phyloP scores from a whole-genome alignment of 2,329 filamentous ascomycete species.

The Trichoderma arundinaceum region DNA sequence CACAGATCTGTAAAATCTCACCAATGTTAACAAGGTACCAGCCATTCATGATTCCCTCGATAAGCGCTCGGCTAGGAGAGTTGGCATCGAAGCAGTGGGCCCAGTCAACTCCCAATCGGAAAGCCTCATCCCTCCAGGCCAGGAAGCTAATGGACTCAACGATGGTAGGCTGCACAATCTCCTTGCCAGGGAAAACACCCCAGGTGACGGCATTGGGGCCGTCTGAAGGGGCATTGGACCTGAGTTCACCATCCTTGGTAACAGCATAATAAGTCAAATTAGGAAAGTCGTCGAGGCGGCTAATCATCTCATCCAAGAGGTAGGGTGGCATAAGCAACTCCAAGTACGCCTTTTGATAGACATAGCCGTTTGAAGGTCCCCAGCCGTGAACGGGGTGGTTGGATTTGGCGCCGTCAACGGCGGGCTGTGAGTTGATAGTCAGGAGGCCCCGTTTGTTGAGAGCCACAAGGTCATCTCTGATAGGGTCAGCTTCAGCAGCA shows the following conservation, averaged over 20 bases:
- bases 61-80: slow-evolving; percentile 77
- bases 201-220: slow-evolving; percentile 98
- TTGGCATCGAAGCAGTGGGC: slow-evolving; percentile 82
- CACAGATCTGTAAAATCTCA: slow-evolving; percentile 44
- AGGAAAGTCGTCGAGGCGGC: slow-evolving; percentile 75
- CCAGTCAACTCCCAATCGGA: slow-evolving; percentile 90
- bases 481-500: slow-evolving; percentile 77
- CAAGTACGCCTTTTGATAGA: slow-evolving; percentile 97
- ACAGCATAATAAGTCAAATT: slow-evolving; percentile 95
- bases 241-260: slow-evolving; percentile 79
- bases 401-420: slow-evolving; percentile 89
- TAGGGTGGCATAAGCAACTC: slow-evolving; percentile 87
- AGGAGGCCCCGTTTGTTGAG: slow-evolving; percentile 87
- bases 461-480: slow-evolving; percentile 76
- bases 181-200: slow-evolving; percentile 98
- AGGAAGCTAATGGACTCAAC: slow-evolving; percentile 97
- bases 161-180: slow-evolving; percentile 99
- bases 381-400: slow-evolving; percentile 87
- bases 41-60: slow-evolving; percentile 82
- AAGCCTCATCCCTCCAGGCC: slow-evolving; percentile 98
- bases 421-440: slow-evolving; percentile 97
- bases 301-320: slow-evolving; percentile 76
- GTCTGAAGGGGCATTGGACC: slow-evolving; percentile 82
- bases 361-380: slow-evolving; percentile 93
- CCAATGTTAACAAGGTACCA: slow-evolving; percentile 97